Base-by-base conservation (phyloP, 75 land plant genomes). In the Selaginella tamariscina region DNA sequence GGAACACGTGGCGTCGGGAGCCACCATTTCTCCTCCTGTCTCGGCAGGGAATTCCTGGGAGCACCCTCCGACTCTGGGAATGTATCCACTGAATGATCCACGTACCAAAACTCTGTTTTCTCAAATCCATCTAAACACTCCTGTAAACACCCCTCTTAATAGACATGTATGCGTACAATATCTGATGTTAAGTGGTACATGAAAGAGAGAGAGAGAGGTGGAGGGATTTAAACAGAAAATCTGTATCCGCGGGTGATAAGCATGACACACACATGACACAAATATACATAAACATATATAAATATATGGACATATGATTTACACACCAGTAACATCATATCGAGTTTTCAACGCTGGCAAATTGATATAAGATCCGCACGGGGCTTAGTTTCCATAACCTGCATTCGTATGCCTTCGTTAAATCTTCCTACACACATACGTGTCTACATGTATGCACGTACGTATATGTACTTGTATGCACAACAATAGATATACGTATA, bases 11-110 rank as follows among this genome's bases (percentile, higher is more conserved):
- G 90, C 1, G 80, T 73, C 2, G 94, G 94, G 1, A 89, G 73
- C 94, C 94, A 89, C 94, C 94, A 89, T 64, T 89, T 89, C 30
- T 89, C 90, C 29, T 83, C 88, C 55, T 86, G 81, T 0, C 85
- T 74, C 62, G 72, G 80, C 30, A 81, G 70, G 15, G 70, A 30
- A 56, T 56, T 78, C 11, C 77, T 28, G 39, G 77, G 76, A 15
- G 79, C 65, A 29, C 73, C 32, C 31, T 73, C 69, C 28, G 73
- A 72, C 20, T 62, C 13, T 30, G 75, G 76, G 32, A 77, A 29
- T 30, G 78, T 60, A 27, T 64, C 1, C 59, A 77, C 73, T 27
- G 83, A 81, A 69, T 89, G 86, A 13, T 89, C 94, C 18, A 80
- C 83, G 71, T 89, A 89, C 83, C 87, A 84, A 72, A 89, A 89